Evolutionary conservation across 2,329 filamentous ascomycete genomes (phyloP).

Genomic region (Penicillium sp.): DNA sequence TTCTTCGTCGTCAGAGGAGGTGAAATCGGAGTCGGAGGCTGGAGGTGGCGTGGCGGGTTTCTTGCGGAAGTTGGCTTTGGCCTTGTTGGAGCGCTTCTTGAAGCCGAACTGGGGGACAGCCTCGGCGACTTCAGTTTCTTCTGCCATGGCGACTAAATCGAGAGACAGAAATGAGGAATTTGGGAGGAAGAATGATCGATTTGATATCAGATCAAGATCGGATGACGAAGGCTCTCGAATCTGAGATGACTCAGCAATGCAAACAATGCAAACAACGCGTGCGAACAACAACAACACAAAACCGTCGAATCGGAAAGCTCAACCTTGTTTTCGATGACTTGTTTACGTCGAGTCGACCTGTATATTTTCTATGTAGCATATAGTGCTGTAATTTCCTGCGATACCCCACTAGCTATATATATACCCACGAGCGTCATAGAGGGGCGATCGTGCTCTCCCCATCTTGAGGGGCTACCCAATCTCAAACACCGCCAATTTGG

Average conservation of each 20-base stretch:
- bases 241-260: constrained; percentile 8
- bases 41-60: constrained; percentile 73
- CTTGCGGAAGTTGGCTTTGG: constrained; percentile 74
- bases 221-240: constrained; percentile 12
- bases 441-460: constrained; percentile 1
- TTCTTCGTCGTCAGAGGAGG: constrained; percentile 69
- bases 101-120: constrained; percentile 50
- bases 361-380: neutral
- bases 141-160: constrained; percentile 25
- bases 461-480: neutral
- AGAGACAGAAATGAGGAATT: neutral
- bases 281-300: constrained; percentile 10
- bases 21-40: constrained; percentile 56
- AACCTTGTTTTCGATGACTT: neutral
- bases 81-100: constrained; percentile 83
- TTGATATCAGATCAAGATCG: neutral
- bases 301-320: constrained; percentile 6
- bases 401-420: neutral
- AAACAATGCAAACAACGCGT: constrained; percentile 13
- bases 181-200: neutral
- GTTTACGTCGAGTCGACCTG: neutral
- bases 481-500: constrained; percentile 19
- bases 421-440: neutral
- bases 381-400: neutral
- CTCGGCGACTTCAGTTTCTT: constrained; percentile 22